These are phyloP conservation scores for Dactylellina leptospora DNA, from an alignment of 2,329 filamentous ascomycete genomes.

Conservation along the genomic window DNA sequence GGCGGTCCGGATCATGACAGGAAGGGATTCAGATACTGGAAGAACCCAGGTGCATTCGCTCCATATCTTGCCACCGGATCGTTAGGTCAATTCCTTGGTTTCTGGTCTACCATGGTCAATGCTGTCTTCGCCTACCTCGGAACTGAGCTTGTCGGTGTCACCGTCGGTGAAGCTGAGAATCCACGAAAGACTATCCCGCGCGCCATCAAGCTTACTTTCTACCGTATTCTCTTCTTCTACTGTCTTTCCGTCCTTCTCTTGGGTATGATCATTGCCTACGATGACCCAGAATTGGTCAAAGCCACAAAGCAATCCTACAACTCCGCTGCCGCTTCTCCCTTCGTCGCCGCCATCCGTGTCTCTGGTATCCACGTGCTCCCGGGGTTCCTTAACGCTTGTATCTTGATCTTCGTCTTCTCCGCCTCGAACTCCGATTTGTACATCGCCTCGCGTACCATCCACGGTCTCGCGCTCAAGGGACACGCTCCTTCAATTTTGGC, in stretches of 20 bases:
- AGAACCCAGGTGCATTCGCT: conserved; percentile 69
- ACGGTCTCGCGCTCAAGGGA: conserved; percentile 75
- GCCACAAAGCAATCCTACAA: conserved; percentile 63
- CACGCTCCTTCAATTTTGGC: conserved; percentile 77
- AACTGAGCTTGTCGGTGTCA: conserved; percentile 79
- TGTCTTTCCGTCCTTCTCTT: conserved; percentile 76
- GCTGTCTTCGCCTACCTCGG: conserved; percentile 82
- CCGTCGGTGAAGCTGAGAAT: conserved; percentile 81
- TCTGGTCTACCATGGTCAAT: conserved; percentile 77
- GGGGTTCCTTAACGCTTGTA: conserved; percentile 76
- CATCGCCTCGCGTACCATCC: conserved; percentile 76
- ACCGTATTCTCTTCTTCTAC: conserved; percentile 83
- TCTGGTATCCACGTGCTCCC: conserved; percentile 72
- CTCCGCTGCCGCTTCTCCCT: conserved; percentile 72
- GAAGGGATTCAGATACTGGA: conserved; percentile 74
- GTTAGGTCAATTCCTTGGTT: conserved; percentile 66
- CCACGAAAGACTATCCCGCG: conserved; percentile 78
- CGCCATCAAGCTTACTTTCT: conserved; percentile 82
- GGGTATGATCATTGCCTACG: conserved; percentile 79
- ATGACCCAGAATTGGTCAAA: conserved; percentile 69
- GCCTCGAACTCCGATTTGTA: conserved; percentile 81
- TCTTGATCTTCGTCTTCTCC: conserved; percentile 78
- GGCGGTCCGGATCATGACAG: conserved; percentile 71
- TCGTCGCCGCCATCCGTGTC: conserved; percentile 75
- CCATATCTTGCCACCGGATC: conserved; percentile 62